These are phyloP conservation scores for Oidium heveae DNA, from an alignment of 2,329 filamentous ascomycete species.

Conservation along the genomic window DNA sequence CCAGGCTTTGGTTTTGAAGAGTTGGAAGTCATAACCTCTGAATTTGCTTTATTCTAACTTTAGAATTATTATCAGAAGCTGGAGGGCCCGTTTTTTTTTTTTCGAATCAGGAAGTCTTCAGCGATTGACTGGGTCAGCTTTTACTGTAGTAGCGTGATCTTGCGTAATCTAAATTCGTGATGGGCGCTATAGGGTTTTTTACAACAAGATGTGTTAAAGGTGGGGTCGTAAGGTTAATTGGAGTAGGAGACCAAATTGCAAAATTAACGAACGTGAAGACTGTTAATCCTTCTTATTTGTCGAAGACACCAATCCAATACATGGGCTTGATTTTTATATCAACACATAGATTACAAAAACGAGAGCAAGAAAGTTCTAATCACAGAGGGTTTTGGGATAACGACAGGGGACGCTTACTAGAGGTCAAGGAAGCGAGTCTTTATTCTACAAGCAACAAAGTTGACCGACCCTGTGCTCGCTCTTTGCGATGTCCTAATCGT, in stretches of 20 bases:
- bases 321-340: constrained; percentile 53
- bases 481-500: too few relatives aligned
- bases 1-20: constrained; percentile 55
- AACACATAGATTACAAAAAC: not conserved
- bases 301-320: constrained; percentile 57
- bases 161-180: constrained; percentile 52
- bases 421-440: too few relatives aligned
- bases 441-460: too few relatives aligned
- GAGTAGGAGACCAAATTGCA: not conserved
- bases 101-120: constrained; percentile 45
- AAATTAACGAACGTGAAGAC: constrained; percentile 1
- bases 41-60: not conserved
- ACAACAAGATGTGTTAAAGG: constrained; percentile 48
- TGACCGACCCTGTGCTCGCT: too few relatives aligned
- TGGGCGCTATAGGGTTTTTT: constrained; percentile 42
- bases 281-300: constrained; percentile 59
- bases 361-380: not conserved
- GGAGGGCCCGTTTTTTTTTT: not conserved
- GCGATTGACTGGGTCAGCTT: constrained; percentile 22
- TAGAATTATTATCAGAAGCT: not conserved
- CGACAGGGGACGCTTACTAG: too few relatives aligned
- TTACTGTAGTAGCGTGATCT: constrained; percentile 55
- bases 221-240: constrained; percentile 51
- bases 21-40: constrained; percentile 10
- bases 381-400: too few relatives aligned